Conservation (phyloP, 257 asterid genomes). For the Marsdenia floribunda region DNA sequence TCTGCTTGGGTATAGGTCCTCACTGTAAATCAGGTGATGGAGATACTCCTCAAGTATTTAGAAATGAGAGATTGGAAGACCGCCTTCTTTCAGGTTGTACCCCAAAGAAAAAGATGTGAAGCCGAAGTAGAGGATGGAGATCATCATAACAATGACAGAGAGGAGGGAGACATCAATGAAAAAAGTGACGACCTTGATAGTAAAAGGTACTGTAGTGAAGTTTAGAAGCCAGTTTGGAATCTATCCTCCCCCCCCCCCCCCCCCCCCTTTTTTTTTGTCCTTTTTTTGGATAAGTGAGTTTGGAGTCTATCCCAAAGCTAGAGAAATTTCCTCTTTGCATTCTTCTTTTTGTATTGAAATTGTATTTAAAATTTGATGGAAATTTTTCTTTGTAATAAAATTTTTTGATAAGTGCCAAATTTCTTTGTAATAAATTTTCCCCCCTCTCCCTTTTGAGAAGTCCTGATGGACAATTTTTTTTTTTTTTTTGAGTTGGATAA, state of each 20-base stretch:
- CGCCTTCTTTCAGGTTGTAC: slow-evolving; percentile 79
- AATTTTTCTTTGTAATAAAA: no score
- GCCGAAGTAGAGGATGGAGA: slow-evolving; percentile 33
- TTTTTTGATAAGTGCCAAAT: no score
- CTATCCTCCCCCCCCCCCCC: no score
- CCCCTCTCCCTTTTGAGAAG: no score
- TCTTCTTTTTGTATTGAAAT: neutral
- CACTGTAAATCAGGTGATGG: slow-evolving; percentile 91
- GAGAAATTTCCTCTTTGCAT: neutral
- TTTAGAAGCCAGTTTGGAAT: neutral
- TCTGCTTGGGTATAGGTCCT: slow-evolving; percentile 50
- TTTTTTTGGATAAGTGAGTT: no score
- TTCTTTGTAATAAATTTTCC: no score
- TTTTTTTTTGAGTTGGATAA: no score
- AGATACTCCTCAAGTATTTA: slow-evolving; percentile 75
- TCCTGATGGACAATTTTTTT: no score
- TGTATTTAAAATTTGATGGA: neutral
- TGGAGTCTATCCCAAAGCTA: neutral
- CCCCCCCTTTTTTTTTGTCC: no score
- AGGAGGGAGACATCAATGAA: slow-evolving; percentile 22
- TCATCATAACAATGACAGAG: slow-evolving; percentile 27
- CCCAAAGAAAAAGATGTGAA: slow-evolving; percentile 80
- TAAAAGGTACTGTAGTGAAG: slow-evolving; percentile 59
- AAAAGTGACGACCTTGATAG: slow-evolving; percentile 32
- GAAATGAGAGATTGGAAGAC: slow-evolving; percentile 79